These are phyloP conservation scores for Fibroporia radiculosa DNA, from an alignment of 768 basidiomycete species.

Conservation along the genomic window DNA sequence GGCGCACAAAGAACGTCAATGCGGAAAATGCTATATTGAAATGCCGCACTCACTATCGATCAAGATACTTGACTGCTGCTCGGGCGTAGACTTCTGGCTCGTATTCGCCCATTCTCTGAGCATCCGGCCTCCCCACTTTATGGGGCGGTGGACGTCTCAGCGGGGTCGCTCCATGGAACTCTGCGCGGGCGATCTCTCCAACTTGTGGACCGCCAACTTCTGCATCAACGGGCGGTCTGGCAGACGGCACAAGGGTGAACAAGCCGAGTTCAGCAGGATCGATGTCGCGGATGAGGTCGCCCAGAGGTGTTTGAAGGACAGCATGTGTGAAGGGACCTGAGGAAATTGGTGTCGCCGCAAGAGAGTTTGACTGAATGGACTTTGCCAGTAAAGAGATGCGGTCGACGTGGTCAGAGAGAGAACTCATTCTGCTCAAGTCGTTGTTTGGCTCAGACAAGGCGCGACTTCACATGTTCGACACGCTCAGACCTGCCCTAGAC, in stretches of 20 bases:
- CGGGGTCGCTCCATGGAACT: slow-evolving; percentile 67
- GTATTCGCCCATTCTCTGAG: slow-evolving; percentile 33
- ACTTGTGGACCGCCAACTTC: slow-evolving; percentile 22
- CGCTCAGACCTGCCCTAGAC: slow-evolving; percentile 8
- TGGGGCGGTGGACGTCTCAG: slow-evolving; percentile 41
- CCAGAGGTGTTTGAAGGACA: slow-evolving; percentile 53
- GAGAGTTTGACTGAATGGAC: slow-evolving; percentile 33
- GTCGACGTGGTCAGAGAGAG: slow-evolving; percentile 60
- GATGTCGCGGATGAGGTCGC: slow-evolving; percentile 74
- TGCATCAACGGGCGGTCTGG: slow-evolving; percentile 19
- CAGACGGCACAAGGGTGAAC: slow-evolving; percentile 46
- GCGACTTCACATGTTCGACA: background rate
- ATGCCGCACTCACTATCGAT: slow-evolving; percentile 55
- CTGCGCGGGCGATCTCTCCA: slow-evolving; percentile 50
- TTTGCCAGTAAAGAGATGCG: slow-evolving; percentile 47
- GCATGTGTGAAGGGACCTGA: slow-evolving; percentile 53
- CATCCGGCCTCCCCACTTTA: slow-evolving; percentile 25
- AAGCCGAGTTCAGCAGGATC: slow-evolving; percentile 75
- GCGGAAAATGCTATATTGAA: background rate
- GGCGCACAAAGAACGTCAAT: background rate
- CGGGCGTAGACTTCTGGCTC: slow-evolving; percentile 72
- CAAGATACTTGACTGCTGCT: slow-evolving; percentile 70
- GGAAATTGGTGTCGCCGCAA: slow-evolving; percentile 12
- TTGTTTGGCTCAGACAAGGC: background rate
- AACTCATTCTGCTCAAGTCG: slow-evolving; percentile 28